These are phyloP conservation scores for Exidia glandulosa DNA, from an alignment of 768 basidiomycete species.

Conservation along the genomic window DNA sequence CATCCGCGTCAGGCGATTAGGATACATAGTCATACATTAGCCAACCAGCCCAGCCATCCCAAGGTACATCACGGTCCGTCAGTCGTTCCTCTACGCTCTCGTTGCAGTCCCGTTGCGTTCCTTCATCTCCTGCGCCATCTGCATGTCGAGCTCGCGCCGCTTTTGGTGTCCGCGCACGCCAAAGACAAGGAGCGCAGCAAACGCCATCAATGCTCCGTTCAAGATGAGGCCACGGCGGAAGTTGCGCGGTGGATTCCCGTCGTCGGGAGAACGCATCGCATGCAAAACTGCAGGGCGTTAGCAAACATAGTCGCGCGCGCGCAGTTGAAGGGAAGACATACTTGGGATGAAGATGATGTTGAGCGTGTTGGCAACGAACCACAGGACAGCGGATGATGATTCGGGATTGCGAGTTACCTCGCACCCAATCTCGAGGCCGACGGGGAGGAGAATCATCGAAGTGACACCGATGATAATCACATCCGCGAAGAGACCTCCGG, in stretches of 20 bases:
- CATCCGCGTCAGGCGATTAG: no score
- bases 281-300: conserved; percentile 36
- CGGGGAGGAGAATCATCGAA: conserved; percentile 61
- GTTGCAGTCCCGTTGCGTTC: neutral
- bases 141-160: conserved; percentile 51
- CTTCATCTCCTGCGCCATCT: conserved; percentile 20
- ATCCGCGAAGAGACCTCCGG: conserved; percentile 48
- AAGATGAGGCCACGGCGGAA: conserved; percentile 63
- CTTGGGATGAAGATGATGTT: conserved; percentile 53
- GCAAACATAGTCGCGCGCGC: neutral
- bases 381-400: conserved; percentile 62
- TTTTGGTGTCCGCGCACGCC: conserved; percentile 49
- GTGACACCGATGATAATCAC: conserved; percentile 57
- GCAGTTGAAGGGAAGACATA: conserved; percentile 19
- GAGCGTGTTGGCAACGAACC: conserved; percentile 61
- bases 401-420: conserved; percentile 76
- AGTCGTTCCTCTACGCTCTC: neutral
- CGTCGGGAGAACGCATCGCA: conserved; percentile 50
- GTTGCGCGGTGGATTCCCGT: conserved; percentile 59
- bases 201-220: conserved; percentile 41
- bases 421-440: conserved; percentile 65
- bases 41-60: neutral
- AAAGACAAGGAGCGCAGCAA: conserved; percentile 31
- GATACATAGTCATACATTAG: neutral
- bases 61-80: neutral